Evolutionary conservation across 495 filamentous ascomycete genomes (phyloP), one percentile per base, ranked within the genome.

Genomic region (Amorphotheca resinae): DNA sequence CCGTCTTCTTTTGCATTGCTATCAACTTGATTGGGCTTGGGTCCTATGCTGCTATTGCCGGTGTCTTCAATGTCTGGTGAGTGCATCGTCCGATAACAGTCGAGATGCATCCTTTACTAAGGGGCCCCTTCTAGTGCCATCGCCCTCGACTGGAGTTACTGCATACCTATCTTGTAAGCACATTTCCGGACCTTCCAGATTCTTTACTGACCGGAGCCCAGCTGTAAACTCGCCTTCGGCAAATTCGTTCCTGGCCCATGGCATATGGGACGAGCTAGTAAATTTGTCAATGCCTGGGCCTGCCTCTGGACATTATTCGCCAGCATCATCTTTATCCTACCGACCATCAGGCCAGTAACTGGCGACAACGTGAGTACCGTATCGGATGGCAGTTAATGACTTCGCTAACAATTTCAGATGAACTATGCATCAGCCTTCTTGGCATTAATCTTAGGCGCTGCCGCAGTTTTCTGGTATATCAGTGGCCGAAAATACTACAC

Each of bases 21-120:
- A 77, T 81, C 54, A 79, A 77, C 51, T 56, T 80, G 50, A 73
- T 81, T 48, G 75, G 68, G n/a, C 59, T 81, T 15, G 74, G 72
- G 15, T 75, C 69, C 12, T 73, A 75, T 42, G 70, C 65, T 38
- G 74, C 77, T 38, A 79, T 80, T 36, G 45, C 58, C 7, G 77
- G 73, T 42, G 71, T 80, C 9, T 80, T 80, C 61, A 79, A 77
- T 43, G 61, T 79, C 9, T 75, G 70, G 38, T 41, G 14, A 30
- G 14, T 39, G 8, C 11, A n/a, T n/a, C n/a, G n/a, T 23, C 17
- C 18, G 5, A 14, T 39, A 14, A 21, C 37, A n/a, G n/a, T n/a
- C n/a, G n/a, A n/a, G n/a, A n/a, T n/a, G n/a, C n/a, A n/a, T n/a
- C n/a, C n/a, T n/a, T n/a, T n/a, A n/a, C n/a, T n/a, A n/a, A n/a